phyloP scores from a whole-genome alignment of 352 stramenopile genomes.

The Pythium aquatile region DNA sequence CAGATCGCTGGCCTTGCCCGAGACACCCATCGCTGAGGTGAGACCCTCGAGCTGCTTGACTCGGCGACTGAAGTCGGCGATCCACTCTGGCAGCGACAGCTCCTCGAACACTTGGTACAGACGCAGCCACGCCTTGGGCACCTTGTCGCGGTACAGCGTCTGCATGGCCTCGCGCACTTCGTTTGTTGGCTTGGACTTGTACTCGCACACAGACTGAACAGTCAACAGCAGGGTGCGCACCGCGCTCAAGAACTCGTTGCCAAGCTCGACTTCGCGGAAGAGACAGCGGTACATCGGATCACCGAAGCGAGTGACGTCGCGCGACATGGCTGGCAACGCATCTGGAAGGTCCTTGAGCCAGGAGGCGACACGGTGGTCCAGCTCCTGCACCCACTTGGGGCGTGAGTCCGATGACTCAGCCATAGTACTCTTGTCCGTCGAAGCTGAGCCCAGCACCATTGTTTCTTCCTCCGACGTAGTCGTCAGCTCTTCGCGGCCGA shows the following conservation, averaged over 20 bases:
- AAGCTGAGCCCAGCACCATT: constrained; percentile 50
- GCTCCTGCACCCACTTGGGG: constrained; percentile 80
- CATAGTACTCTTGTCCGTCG: constrained; percentile 25
- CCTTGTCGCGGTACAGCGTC: constrained; percentile 64
- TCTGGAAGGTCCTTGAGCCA: constrained; percentile 67
- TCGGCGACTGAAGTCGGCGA: constrained; percentile 77
- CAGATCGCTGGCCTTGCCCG: constrained; percentile 44
- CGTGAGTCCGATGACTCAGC: constrained; percentile 41
- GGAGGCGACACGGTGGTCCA: constrained; percentile 60
- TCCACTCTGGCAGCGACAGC: constrained; percentile 76
- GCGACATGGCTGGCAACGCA: constrained; percentile 40
- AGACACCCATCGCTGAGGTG: constrained; percentile 17
- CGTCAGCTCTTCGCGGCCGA: constrained; percentile 55
- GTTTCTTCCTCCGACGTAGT: constrained; percentile 48
- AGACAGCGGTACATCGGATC: constrained; percentile 93
- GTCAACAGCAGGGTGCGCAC: constrained; percentile 68
- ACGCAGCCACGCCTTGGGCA: constrained; percentile 56
- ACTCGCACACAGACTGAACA: constrained; percentile 75
- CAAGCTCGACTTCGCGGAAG: constrained; percentile 84
- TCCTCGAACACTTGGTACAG: constrained; percentile 61
- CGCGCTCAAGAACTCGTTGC: constrained; percentile 54
- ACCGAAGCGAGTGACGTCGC: constrained; percentile 57
- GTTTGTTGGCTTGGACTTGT: constrained; percentile 88
- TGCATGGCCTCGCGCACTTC: constrained; percentile 81
- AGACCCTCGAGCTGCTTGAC: constrained; percentile 64